Base-by-base conservation (phyloP, 805 yeast species). In the Candida endomychidarum region DNA sequence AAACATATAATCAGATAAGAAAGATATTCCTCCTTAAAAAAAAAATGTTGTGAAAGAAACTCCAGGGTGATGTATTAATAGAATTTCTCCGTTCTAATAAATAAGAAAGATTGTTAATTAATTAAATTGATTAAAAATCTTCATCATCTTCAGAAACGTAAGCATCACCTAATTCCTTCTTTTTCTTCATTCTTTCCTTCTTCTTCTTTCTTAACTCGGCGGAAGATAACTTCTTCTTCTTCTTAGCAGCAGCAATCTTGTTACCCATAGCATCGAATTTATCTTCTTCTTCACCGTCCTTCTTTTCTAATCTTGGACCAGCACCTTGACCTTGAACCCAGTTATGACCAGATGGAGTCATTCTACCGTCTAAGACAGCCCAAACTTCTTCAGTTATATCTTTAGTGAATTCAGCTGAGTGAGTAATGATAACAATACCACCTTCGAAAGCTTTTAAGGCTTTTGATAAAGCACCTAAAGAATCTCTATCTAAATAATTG, bases 171-270 rank as follows among this genome's bases (percentile, higher is more conserved):
- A 90, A 74, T 74, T 85, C 96, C 95, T 93, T 93, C 97, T 91
- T 93, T 95, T 91, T 93, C 86, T 86, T 88, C 98, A 93, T 90
- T 84, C 99, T 89, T 80, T 93, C 99, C 96, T 93, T 93, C 97
- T 93, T 93, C 96, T 93, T 93, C 96, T 93, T 93, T 84, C 99
- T 88, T 72, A 91, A 80, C 76, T 93, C 99, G 56, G 99, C 97
- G 69, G 98, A 89, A 57, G 97, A 86, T 67, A 93, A 81, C 86
- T 93, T 93, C 74, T 80, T 79, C 83, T 86, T 90, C 95, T 93
- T 93, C 86, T 89, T 87, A 71, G 78, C 87, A 70, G 86, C 76
- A 64, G 88, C 90, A 74, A 93, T 82, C 95, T 93, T 93, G 96
- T 93, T 93, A 81, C 99, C 99, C 95, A 93, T 88, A 65, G 98